Evolutionary conservation across 73 alveolate genomes (phyloP).

Genomic region (Paramecium tetraurelia): DNA sequence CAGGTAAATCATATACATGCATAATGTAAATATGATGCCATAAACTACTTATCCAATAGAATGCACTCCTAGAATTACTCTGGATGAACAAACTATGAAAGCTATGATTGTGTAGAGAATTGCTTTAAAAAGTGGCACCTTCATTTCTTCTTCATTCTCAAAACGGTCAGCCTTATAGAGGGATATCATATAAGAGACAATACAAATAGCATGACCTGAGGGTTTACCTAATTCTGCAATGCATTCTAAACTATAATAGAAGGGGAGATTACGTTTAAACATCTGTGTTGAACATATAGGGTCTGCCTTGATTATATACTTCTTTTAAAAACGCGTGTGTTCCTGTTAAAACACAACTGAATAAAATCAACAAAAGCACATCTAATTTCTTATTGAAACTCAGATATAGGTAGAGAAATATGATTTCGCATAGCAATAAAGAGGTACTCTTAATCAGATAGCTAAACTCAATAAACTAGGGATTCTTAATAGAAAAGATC

Average conservation of each 20-base stretch:
- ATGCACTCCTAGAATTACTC: constrained; percentile 3
- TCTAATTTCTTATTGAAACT: not conserved
- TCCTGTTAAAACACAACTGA: not conserved
- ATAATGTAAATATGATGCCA: not conserved
- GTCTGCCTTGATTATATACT: not conserved
- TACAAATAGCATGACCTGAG: constrained; percentile 29
- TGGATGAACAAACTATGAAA: not conserved
- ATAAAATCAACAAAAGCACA: not conserved
- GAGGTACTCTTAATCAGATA: not conserved
- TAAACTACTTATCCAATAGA: not conserved
- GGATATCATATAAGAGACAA: not conserved
- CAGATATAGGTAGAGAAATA: not conserved
- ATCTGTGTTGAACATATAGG: not conserved
- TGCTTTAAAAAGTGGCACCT: not conserved
- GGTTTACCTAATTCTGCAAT: constrained; percentile 25
- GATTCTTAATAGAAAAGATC: not conserved
- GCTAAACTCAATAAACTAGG: not conserved
- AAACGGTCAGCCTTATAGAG: not conserved
- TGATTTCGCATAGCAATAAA: not conserved
- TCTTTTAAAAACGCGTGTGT: constrained; percentile 9
- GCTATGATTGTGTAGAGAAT: not conserved
- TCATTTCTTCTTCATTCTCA: not conserved
- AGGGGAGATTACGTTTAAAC: not conserved
- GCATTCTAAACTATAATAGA: not conserved
- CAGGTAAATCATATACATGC: not conserved